Evolutionary conservation across 2,329 filamentous ascomycete species (phyloP), one percentile per base, ranked within the genome.

Genomic region (Juglanconis sp.): DNA sequence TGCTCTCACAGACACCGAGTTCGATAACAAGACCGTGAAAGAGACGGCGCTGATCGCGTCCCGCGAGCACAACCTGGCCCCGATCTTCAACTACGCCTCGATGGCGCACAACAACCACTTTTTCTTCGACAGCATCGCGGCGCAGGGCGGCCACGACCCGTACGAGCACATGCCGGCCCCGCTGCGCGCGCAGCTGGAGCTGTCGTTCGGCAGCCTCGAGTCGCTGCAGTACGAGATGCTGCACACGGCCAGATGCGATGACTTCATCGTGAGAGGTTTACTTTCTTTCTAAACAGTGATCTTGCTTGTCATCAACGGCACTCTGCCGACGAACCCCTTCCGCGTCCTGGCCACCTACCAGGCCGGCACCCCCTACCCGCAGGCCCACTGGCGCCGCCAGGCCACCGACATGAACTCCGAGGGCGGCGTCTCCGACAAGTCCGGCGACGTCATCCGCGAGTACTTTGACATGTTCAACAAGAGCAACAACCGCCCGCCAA

Each of bases 11-110:
- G 89, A 85, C 67, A 88, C 84, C 66, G 79, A 86, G 17, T 82
- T 84, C 69, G 87, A 87, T 66, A 76, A 85, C 72, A 77, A 82
- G 66, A 77, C 82, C 54, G 75, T 86, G 63, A 87, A 90, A 74
- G 79, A 86, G 51, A 87, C 96, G 70, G 76, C 90, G 70, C 81
- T 94, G 70, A 81, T 86, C 70, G 88, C 88, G 61, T 90, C 94
- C 62, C 91, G 92, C 74, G 85, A 95, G 70, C 89, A 94, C 49
- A 81, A 82, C 67, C 81, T 84, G 64, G 95, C 95, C 47, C 82
- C 88, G 68, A 80, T 89, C 72, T 99, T 99, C 87, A 99, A 98
- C 84, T 86, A 96, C 74, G 95, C 95, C 74, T 96, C 91, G 68
- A 96, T 96, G 90, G 91, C 92, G 59, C 89, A 91, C 82, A 98